Evolutionary conservation across 1,284 basidiomycete species (phyloP), one percentile per base, ranked within the genome.

Genomic region (Athelia psychrophila): DNA sequence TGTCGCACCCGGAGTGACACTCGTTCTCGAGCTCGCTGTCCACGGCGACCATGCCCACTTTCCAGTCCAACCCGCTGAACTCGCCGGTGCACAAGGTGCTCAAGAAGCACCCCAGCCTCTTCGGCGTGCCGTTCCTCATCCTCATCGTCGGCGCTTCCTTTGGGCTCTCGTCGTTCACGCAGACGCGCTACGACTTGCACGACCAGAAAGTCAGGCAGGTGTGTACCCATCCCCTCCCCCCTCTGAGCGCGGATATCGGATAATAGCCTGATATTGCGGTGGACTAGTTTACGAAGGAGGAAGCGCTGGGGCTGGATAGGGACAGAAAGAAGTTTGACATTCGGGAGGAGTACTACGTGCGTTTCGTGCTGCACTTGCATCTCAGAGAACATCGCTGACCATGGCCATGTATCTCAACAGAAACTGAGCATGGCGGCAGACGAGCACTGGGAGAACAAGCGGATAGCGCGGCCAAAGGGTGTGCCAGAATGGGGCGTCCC

Each of bases 271-370:
- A 49, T 18, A 12, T 18, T 33, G 23, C 36, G 35, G 18, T 20
- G 19, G 9, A n/a, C 19, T 30, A 92, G 83, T 69, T 98, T 30
- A 80, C 81, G 30, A 88, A 87, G 61, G 91, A 97, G 68, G 87
- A 97, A 61, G 90, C 92, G 61, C 75, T 97, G 44, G 83, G 87
- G 3, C 78, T 98, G 69, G 80, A 85, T 58, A 85, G 81, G 71
- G 82, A 87, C 47, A 79, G 91, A 68, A 91, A 90, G 72, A 89
- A 85, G 73, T 86, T 98, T 54, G 95, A 98, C 68, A 88, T 98
- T 22, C 74, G 93, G 47, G 95, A 98, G 68, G 96, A 98, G 67
- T 98, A 98, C 71, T 98, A 89, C 66, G 93, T 95, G 72, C 69
- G 92, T 84, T 27, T 24, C 50, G 30, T 33, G 44, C 52, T 52